A percentile compares a stretch with the other conserved stretches of the same genome.
These are phyloP conservation scores for Pythium aristosporum DNA, from an alignment of 352 stramenopile species.

Conservation along the genomic window DNA sequence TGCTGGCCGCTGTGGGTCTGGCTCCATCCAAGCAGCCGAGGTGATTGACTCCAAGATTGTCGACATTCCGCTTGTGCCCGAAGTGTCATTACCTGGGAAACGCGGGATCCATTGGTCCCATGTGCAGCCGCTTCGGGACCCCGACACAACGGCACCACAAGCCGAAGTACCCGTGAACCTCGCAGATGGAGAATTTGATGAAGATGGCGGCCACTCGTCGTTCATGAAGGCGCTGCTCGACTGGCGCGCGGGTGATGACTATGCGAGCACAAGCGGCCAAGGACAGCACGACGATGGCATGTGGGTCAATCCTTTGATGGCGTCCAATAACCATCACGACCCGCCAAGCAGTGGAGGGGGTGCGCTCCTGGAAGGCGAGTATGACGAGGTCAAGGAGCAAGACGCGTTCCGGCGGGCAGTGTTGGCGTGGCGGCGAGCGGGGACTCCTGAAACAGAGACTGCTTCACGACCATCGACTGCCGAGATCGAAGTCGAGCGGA, in stretches of 20 bases:
- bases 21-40: constrained; percentile 24
- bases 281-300: constrained; percentile 39
- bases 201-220: constrained; percentile 67
- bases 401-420: constrained; percentile 62
- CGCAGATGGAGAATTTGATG: constrained; percentile 72
- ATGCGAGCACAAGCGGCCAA: constrained; percentile 7
- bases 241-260: constrained; percentile 55
- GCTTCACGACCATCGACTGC: constrained; percentile 12
- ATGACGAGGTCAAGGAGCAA: constrained; percentile 71
- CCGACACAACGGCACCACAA: constrained; percentile 12
- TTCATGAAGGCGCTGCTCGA: constrained; percentile 82
- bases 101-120: constrained; percentile 67
- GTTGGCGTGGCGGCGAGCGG: constrained; percentile 50
- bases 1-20: neutral
- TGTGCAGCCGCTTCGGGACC: constrained; percentile 50
- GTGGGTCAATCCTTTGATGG: constrained; percentile 59
- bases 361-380: constrained; percentile 51
- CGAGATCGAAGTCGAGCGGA: constrained; percentile 31
- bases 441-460: neutral
- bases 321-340: constrained; percentile 16
- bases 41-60: constrained; percentile 67
- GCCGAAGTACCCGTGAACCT: constrained; percentile 62
- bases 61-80: constrained; percentile 31
- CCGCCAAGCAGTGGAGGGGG: constrained; percentile 27
- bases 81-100: constrained; percentile 30